Conservation (phyloP, 164 flowering plant genomes). For the Vitis rotundifolia region DNA sequence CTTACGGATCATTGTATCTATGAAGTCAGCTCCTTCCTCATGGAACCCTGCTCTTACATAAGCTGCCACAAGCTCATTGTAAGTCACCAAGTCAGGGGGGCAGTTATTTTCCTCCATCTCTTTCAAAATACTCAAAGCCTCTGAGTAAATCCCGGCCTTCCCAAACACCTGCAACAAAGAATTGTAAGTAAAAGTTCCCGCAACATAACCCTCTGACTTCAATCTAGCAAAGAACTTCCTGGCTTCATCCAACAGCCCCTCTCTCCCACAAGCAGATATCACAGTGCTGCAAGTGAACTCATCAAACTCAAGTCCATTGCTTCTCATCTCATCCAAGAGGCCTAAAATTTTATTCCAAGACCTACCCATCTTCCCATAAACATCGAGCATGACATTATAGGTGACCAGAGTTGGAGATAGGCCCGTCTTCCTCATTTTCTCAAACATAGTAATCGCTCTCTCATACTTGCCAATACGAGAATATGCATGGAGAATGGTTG, state of each 20-base stretch:
- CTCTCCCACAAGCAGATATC: constrained; percentile 86
- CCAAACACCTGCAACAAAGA: constrained; percentile 81
- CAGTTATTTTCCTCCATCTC: constrained; percentile 87
- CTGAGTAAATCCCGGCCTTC: constrained; percentile 64
- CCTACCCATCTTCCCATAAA: constrained; percentile 89
- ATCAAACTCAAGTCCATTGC: constrained; percentile 63
- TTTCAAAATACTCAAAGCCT: constrained; percentile 66
- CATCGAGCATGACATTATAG: constrained; percentile 88
- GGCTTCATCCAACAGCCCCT: constrained; percentile 80
- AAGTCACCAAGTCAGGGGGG: constrained; percentile 72
- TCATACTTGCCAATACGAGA: constrained; percentile 60
- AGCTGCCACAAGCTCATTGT: constrained; percentile 83
- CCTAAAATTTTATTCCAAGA: constrained; percentile 66
- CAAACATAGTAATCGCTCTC: constrained; percentile 54
- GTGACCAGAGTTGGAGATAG: constrained; percentile 70
- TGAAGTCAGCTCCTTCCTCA: constrained; percentile 75
- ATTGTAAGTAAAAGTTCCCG: constrained; percentile 81
- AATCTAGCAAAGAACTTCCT: constrained; percentile 55
- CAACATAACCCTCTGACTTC: constrained; percentile 59
- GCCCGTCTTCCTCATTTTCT: constrained; percentile 55
- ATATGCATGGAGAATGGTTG: constrained; percentile 70
- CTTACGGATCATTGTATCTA: constrained; percentile 61
- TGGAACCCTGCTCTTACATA: constrained; percentile 80
- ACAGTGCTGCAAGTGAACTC: constrained; percentile 94
- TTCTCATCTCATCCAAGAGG: constrained; percentile 76